Conservation (phyloP, 2,329 filamentous ascomycete species). For the Pseudocercospora vitis region DNA sequence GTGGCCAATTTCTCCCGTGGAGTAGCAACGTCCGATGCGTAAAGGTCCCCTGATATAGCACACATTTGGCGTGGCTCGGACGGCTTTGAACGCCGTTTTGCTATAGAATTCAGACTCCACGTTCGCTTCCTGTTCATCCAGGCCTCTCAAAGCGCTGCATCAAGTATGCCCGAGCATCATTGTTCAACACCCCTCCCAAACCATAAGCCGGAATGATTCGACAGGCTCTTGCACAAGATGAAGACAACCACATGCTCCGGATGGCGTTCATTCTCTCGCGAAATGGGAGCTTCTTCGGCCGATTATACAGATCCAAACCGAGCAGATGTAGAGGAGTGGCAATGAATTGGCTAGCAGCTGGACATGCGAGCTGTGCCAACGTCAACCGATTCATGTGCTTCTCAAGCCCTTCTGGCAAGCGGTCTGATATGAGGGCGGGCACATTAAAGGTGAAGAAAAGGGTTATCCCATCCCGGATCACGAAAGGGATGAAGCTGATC, state of each 20-base stretch:
- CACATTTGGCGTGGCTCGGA: too few species aligned
- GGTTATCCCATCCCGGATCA: slow-evolving; percentile 27
- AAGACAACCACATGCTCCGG: slow-evolving; percentile 19
- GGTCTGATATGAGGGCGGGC: slow-evolving; percentile 20
- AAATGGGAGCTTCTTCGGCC: slow-evolving; percentile 12
- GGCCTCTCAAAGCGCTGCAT: neutral
- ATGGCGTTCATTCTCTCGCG: slow-evolving; percentile 15
- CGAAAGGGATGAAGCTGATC: slow-evolving; percentile 23
- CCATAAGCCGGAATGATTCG: slow-evolving; percentile 28
- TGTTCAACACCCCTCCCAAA: slow-evolving; percentile 26
- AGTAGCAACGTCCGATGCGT: too few species aligned
- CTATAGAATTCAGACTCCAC: neutral
- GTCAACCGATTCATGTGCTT: slow-evolving; percentile 18
- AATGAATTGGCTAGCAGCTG: slow-evolving; percentile 26
- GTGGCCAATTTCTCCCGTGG: too few species aligned
- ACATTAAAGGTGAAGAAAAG: slow-evolving; percentile 28
- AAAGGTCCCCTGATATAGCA: too few species aligned
- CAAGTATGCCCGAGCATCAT: slow-evolving; percentile 6
- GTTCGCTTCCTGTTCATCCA: neutral
- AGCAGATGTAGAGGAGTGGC: slow-evolving; percentile 28
- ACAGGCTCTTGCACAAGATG: slow-evolving; percentile 23
- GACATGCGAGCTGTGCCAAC: slow-evolving; percentile 23
- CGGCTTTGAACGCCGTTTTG: too few species aligned
- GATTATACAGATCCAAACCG: slow-evolving; percentile 27
- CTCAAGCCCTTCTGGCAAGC: slow-evolving; percentile 22